These are phyloP conservation scores for Clitopilus hobsonii DNA, from an alignment of 768 basidiomycete genomes.

Conservation along the genomic window DNA sequence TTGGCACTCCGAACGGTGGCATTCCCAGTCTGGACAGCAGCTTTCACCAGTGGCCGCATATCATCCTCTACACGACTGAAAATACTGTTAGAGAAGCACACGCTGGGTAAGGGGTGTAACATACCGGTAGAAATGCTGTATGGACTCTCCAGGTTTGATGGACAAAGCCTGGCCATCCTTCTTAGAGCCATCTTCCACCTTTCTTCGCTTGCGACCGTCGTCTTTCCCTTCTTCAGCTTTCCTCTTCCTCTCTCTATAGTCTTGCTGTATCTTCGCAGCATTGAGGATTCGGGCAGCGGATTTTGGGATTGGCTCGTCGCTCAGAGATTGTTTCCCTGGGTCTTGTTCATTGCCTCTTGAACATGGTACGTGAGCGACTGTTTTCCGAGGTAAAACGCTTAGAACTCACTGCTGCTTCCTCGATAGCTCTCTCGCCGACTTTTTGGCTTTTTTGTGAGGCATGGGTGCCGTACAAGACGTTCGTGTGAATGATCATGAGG, in stretches of 20 bases:
- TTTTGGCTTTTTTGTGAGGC: constrained; percentile 67
- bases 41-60: constrained; percentile 60
- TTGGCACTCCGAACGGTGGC: constrained; percentile 40
- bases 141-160: constrained; percentile 66
- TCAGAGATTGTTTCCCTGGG: constrained; percentile 36
- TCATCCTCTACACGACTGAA: constrained; percentile 68
- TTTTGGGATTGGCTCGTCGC: constrained; percentile 65
- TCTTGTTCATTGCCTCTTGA: constrained; percentile 47
- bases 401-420: constrained; percentile 40
- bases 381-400: neutral
- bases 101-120: constrained; percentile 14
- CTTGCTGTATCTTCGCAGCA: constrained; percentile 52
- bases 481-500: too few relatives aligned
- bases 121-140: constrained; percentile 74
- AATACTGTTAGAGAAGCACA: neutral
- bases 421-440: constrained; percentile 38
- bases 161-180: constrained; percentile 21
- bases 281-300: constrained; percentile 61
- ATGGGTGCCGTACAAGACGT: too few relatives aligned
- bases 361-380: neutral
- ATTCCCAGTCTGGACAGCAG: constrained; percentile 56
- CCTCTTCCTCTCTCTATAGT: constrained; percentile 47
- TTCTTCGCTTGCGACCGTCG: constrained; percentile 28
- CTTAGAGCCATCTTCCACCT: constrained; percentile 14
- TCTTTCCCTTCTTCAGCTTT: constrained; percentile 23